Conservation (phyloP, 1,284 basidiomycete genomes). For the Microbotryomycetes sp. region DNA sequence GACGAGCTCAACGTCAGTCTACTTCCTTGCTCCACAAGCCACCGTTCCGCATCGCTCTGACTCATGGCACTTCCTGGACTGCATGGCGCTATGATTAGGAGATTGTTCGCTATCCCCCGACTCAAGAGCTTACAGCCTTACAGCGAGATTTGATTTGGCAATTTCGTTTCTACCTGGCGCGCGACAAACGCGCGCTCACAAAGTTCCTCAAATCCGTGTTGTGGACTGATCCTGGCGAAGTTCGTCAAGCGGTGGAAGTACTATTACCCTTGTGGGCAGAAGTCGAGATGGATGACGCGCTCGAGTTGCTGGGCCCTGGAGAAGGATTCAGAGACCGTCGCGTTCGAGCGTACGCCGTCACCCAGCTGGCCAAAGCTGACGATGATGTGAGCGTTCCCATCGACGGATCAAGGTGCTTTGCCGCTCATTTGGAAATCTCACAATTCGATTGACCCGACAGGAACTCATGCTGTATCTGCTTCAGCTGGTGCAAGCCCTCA, state of each 20-base stretch:
- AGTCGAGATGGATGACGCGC: conserved; percentile 90
- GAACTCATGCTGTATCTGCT: conserved; percentile 88
- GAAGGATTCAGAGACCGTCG: conserved; percentile 71
- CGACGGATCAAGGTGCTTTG: background rate
- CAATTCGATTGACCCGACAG: conserved; percentile 45
- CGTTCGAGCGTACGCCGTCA: conserved; percentile 89
- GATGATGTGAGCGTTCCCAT: conserved; percentile 75
- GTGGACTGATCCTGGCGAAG: conserved; percentile 92
- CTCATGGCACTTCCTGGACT: conserved; percentile 1
- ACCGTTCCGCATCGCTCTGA: background rate
- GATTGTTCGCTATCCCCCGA: conserved; percentile 86
- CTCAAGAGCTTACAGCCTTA: conserved; percentile 73
- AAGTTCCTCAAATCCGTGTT: conserved; percentile 98
- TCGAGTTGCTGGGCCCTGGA: conserved; percentile 85
- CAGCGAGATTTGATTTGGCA: conserved; percentile 98
- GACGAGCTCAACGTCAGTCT: conserved; percentile 78
- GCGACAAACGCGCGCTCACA: conserved; percentile 74
- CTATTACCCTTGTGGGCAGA: conserved; percentile 94
- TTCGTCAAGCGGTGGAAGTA: conserved; percentile 95
- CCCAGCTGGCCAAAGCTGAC: conserved; percentile 80
- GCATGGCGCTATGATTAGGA: too few species aligned
- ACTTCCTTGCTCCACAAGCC: background rate
- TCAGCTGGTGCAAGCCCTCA: conserved; percentile 95
- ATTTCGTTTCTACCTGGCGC: conserved; percentile 90
- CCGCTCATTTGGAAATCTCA: background rate